phyloP scores from a whole-genome alignment of 225 moss, liverwort and hornwort species.

The Straminergon stramineum region DNA sequence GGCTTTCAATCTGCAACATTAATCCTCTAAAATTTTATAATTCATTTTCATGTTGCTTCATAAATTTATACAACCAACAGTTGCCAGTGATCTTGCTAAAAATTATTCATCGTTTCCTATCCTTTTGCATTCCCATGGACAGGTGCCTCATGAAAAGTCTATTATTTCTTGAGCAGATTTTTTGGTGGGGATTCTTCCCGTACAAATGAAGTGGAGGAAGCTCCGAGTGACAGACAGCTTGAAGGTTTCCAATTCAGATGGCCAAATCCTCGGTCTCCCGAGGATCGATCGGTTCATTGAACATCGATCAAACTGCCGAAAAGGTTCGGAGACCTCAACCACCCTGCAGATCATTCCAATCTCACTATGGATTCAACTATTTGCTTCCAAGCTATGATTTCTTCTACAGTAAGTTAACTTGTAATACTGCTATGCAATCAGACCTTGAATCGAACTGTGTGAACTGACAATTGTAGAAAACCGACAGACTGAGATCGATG shows the following conservation, averaged over 20 bases:
- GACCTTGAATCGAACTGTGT: not conserved
- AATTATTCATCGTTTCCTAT: not conserved
- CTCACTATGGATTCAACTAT: not conserved
- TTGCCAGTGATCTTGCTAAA: not conserved
- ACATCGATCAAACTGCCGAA: not conserved
- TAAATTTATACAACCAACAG: not conserved
- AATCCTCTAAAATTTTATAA: not conserved
- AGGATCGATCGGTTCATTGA: not conserved
- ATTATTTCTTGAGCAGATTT: not conserved
- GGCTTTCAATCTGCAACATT: not conserved
- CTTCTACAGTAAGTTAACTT: too few species aligned
- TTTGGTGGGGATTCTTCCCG: not conserved
- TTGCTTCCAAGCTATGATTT: not conserved
- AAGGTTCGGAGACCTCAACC: not conserved
- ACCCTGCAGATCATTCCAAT: not conserved
- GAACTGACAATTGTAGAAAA: not conserved
- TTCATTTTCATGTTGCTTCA: not conserved
- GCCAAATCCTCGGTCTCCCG: not conserved
- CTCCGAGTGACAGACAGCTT: not conserved
- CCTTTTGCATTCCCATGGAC: not conserved
- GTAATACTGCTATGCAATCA: not conserved
- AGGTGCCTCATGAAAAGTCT: not conserved
- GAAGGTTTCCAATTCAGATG: not conserved
- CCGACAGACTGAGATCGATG: not conserved
- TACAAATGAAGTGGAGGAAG: not conserved